Percentiles rank a stretch among this genome's conserved stretches.
phyloP scores from a whole-genome alignment of 805 yeast genomes.

The Hanseniaspora pseudoguilliermondii region DNA sequence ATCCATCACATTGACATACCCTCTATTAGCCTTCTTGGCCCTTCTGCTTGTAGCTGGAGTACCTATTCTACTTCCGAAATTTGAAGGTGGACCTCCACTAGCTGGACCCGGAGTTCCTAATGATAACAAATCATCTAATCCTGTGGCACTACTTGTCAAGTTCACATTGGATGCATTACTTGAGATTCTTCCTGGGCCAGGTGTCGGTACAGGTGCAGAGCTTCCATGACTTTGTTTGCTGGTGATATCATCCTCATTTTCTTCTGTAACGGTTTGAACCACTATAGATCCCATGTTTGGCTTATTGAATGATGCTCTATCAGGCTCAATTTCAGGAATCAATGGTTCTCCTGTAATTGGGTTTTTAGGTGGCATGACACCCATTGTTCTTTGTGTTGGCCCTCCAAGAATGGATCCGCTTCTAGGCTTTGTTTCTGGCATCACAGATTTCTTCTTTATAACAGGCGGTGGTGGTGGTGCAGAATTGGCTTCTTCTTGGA shows the following conservation, averaged over 20 bases:
- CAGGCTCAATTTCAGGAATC: slow-evolving; percentile 13
- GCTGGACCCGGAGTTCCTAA: slow-evolving; percentile 19
- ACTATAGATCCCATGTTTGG: neutral
- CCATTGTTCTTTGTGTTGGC: slow-evolving; percentile 25
- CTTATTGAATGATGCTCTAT: slow-evolving; percentile 7
- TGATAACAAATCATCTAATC: slow-evolving; percentile 36
- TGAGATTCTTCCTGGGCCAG: slow-evolving; percentile 18
- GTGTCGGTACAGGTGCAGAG: neutral
- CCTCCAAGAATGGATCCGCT: slow-evolving; percentile 25
- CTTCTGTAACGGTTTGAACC: slow-evolving; percentile 12
- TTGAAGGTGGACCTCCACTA: slow-evolving; percentile 14
- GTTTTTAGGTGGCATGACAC: slow-evolving; percentile 26
- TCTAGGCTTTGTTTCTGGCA: slow-evolving; percentile 28
- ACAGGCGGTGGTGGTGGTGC: slow-evolving; percentile 42
- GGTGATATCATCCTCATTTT: slow-evolving; percentile 4
- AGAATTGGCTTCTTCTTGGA: slow-evolving; percentile 60
- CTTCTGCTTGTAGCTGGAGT: slow-evolving; percentile 24
- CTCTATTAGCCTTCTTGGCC: slow-evolving; percentile 38
- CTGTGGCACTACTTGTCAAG: slow-evolving; percentile 27
- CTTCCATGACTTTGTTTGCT: slow-evolving; percentile 9
- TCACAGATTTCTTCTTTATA: slow-evolving; percentile 28
- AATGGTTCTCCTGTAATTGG: slow-evolving; percentile 27
- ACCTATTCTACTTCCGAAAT: slow-evolving; percentile 19
- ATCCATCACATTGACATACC: slow-evolving; percentile 57
- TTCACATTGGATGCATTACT: slow-evolving; percentile 15